These are phyloP conservation scores for Plasmodium yoelii DNA, from an alignment of 169 alveolate species.

Conservation along the genomic window DNA sequence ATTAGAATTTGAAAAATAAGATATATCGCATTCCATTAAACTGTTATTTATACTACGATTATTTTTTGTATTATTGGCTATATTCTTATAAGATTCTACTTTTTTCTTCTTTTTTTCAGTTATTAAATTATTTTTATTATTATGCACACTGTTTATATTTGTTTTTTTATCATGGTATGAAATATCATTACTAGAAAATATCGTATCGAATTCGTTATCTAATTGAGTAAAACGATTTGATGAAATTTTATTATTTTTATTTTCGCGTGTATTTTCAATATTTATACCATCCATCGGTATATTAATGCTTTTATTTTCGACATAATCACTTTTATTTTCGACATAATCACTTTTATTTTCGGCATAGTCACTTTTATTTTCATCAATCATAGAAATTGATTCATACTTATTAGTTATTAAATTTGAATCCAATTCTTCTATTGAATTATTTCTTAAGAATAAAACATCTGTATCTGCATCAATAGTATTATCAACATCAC, in stretches of 20 bases:
- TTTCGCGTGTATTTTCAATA: background rate
- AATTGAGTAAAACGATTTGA: slow-evolving; percentile 2
- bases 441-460: slow-evolving; percentile 38
- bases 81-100: no score
- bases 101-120: no score
- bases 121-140: slow-evolving; percentile 6
- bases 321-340: background rate
- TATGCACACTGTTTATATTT: slow-evolving; percentile 13
- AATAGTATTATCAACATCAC: no score
- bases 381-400: slow-evolving; percentile 2
- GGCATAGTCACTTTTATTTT: background rate
- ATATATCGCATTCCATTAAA: no score
- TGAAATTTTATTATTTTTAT: background rate
- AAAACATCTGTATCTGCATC: slow-evolving; percentile 13
- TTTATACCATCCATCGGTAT: background rate
- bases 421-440: slow-evolving; percentile 70
- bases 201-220: slow-evolving; percentile 17
- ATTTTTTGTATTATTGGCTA: no score
- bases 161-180: background rate
- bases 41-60: no score
- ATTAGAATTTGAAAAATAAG: no score
- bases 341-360: background rate
- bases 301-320: background rate
- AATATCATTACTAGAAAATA: background rate
- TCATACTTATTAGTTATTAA: slow-evolving; percentile 47